Evolutionary conservation across 352 stramenopile species (phyloP).

Genomic region (Phytophthora aleatoria): DNA sequence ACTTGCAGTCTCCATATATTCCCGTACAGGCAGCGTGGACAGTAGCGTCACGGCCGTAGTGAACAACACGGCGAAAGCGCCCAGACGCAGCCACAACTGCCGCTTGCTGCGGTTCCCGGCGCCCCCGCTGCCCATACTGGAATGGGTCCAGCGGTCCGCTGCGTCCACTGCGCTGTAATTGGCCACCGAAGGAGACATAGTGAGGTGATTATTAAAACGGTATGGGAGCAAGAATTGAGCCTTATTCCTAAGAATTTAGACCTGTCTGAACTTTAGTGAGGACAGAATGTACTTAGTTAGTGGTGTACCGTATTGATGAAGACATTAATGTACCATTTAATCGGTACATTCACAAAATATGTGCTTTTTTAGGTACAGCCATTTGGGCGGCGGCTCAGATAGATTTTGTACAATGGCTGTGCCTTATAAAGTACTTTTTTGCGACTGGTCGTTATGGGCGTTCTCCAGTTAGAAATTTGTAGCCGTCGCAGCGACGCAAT

Average conservation of each 20-base stretch:
- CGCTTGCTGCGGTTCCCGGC: conserved; percentile 1
- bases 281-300: too few species aligned
- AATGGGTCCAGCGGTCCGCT: conserved; percentile 14
- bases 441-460: neutral
- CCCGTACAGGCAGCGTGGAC: conserved; percentile 51
- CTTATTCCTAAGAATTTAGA: neutral
- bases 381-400: too few species aligned
- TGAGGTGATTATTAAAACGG: neutral
- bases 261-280: conserved; percentile 10
- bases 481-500: conserved; percentile 3
- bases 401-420: too few species aligned
- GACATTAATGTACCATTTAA: too few species aligned
- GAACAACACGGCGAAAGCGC: conserved; percentile 18
- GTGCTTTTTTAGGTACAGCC: too few species aligned
- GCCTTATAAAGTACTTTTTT: neutral
- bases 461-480: neutral
- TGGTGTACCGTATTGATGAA: too few species aligned
- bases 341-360: too few species aligned
- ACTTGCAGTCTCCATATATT: conserved; percentile 43
- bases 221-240: neutral
- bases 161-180: conserved; percentile 29
- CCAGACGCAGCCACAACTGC: conserved; percentile 37
- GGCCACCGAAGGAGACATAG: conserved; percentile 26
- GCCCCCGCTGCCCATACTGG: conserved; percentile 9
- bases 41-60: conserved; percentile 27